Base-by-base conservation (phyloP, 140 eudicot species). In the Bidens hawaiensis region DNA sequence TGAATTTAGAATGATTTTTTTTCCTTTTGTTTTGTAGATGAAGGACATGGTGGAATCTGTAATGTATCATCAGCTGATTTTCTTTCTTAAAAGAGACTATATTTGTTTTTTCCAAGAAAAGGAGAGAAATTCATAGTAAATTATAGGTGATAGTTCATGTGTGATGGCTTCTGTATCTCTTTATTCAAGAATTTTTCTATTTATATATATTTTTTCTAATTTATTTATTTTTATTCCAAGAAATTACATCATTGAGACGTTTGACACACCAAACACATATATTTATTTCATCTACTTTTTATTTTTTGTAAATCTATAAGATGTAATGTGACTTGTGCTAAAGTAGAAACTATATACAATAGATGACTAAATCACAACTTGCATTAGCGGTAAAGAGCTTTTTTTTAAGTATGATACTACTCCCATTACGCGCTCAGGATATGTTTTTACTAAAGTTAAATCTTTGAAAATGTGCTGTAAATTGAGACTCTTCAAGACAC, bases 141-240 rank as follows among this genome's bases (percentile, higher is more conserved):
- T 63, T 76, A 69, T 76, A 76, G 78, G 49, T 68, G 41, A 67
- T 56, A 53, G 62, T 25, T 75, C 47, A 42, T 63, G 72, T 75
- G 69, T 62, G 75, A 27, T 68, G 75, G 75, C n/a, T n/a, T n/a
- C n/a, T n/a, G n/a, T 68, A 68, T 65, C 68, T 73, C 15, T 60
- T 36, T 18, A 26, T 62, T 63, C 33, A 22, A 54, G 55, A 46
- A 14, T 21, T 34, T 61, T 75, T 51, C 31, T 61, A 28, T 40
- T 52, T 52, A n/a, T n/a, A n/a, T 31, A 5, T 31, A 31, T 31
- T 56, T 64, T 59, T 65, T 2, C 41, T 48, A 40, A 46, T 66
- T 64, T 65, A 57, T 73, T 65, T 65, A 65, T 58, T 64, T 64
- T 26, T 64, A 8, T 68, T 68, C 9, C 27, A 48, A 26, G 56